Conservation (phyloP, 148 eudicot species). For the Fallopia convolvulus region DNA sequence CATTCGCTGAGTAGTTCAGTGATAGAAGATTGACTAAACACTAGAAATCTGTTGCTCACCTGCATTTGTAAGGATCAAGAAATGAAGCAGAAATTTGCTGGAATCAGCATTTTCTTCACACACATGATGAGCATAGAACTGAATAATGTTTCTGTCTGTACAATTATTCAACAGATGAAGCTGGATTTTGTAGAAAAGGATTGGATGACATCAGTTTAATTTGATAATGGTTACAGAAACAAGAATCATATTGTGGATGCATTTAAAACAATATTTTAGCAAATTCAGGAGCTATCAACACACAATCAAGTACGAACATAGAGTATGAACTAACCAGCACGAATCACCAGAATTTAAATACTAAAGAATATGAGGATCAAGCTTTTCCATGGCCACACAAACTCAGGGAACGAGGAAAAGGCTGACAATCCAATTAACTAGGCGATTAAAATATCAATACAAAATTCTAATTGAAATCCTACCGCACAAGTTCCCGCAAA, state of each 20-base stretch:
- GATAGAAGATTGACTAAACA: slow-evolving; percentile 14
- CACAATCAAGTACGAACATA: background rate
- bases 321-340: background rate
- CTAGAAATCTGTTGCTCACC: background rate
- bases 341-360: background rate
- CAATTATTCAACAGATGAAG: background rate
- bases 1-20: slow-evolving; percentile 20
- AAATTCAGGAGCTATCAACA: background rate
- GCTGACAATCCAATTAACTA: background rate
- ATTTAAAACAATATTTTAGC: too few relatives aligned
- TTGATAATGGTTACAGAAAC: background rate
- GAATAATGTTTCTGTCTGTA: background rate
- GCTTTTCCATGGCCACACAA: background rate
- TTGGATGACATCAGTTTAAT: background rate
- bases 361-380: background rate
- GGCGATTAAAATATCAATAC: background rate
- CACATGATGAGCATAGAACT: background rate
- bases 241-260: background rate
- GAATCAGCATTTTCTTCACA: background rate
- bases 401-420: slow-evolving; percentile 3
- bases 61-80: background rate
- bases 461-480: background rate
- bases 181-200: background rate
- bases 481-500: background rate
- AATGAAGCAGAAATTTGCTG: background rate